Percentiles rank a stretch among this genome's conserved stretches.
Evolutionary conservation across 768 basidiomycete species (phyloP).

Genomic region (Pseudohyphozyma bogoriensis): DNA sequence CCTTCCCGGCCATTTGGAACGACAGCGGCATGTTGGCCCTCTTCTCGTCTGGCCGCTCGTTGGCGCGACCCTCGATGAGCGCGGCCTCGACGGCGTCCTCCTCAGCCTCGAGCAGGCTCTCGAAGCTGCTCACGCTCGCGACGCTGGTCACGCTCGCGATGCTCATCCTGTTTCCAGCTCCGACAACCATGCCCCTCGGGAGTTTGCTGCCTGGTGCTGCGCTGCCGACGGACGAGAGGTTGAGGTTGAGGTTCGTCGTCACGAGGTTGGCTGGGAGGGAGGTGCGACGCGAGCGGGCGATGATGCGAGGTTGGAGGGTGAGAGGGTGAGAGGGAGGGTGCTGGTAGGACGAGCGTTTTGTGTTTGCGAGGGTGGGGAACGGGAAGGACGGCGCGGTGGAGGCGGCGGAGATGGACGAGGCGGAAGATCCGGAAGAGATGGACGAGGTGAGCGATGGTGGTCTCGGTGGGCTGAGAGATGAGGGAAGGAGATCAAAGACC

Average conservation of each 20-base stretch:
- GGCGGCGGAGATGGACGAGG: no score
- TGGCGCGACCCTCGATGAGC: not conserved
- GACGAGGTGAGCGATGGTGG: no score
- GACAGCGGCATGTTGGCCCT: no score
- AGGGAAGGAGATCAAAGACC: no score
- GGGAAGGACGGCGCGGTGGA: not conserved
- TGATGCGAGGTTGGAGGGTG: not conserved
- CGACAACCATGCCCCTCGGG: no score
- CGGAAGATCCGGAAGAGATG: no score
- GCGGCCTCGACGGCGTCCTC: conserved; percentile 7
- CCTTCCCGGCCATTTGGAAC: no score
- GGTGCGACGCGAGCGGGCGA: conserved; percentile 2
- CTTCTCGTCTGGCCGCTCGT: not conserved
- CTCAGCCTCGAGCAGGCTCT: conserved; percentile 25
- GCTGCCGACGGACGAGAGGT: conserved; percentile 10
- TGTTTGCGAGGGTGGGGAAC: not conserved
- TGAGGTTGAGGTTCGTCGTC: conserved; percentile 10
- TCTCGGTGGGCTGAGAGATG: no score
- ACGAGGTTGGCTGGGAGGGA: conserved; percentile 16
- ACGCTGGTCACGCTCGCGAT: conserved; percentile 23
- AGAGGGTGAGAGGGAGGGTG: not conserved
- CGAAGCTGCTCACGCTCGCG: conserved; percentile 28
- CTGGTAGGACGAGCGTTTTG: no score
- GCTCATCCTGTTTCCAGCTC: not conserved
- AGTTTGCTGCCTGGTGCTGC: not conserved